phyloP scores from a whole-genome alignment of 2,329 filamentous ascomycete genomes.

The Fusarium concolor region DNA sequence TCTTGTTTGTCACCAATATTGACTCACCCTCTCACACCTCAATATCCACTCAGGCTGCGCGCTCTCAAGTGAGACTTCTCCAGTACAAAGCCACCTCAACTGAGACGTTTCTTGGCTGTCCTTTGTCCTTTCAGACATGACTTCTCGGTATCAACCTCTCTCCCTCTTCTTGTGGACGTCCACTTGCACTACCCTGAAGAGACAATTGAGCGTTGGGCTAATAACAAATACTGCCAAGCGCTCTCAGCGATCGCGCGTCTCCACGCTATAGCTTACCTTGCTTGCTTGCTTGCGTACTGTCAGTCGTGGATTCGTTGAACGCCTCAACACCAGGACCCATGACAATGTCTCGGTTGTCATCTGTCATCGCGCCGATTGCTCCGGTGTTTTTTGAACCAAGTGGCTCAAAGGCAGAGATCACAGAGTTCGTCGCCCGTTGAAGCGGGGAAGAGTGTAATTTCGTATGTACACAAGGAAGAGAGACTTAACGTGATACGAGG shows the following conservation, averaged over 20 bases:
- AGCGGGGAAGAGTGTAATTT: conserved; percentile 29
- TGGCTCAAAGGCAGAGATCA: conserved; percentile 11
- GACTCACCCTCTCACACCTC: conserved; percentile 16
- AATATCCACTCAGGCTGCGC: conserved; percentile 18
- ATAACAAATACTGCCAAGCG: conserved; percentile 2
- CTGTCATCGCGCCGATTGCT: conserved; percentile 24
- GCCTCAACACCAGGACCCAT: not conserved
- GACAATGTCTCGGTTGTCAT: conserved; percentile 33
- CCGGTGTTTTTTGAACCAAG: not conserved
- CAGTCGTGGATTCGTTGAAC: not conserved
- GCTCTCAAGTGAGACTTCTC: conserved; percentile 25
- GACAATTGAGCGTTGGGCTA: conserved; percentile 7
- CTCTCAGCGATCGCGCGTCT: conserved; percentile 15
- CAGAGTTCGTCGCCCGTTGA: conserved; percentile 27
- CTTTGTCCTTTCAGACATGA: conserved; percentile 32
- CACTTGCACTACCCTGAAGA: conserved; percentile 19
- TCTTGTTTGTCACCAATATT: conserved; percentile 2
- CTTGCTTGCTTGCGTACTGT: not conserved
- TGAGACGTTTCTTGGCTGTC: conserved; percentile 26
- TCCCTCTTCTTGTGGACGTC: conserved; percentile 15
- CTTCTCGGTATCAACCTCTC: conserved; percentile 28
- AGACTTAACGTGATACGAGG: conserved; percentile 9
- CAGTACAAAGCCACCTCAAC: conserved; percentile 18
- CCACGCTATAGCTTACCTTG: conserved; percentile 11
- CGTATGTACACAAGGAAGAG: conserved; percentile 7